These are phyloP conservation scores for Xylaria digitata DNA, from an alignment of 2,329 filamentous ascomycete genomes.

Conservation along the genomic window DNA sequence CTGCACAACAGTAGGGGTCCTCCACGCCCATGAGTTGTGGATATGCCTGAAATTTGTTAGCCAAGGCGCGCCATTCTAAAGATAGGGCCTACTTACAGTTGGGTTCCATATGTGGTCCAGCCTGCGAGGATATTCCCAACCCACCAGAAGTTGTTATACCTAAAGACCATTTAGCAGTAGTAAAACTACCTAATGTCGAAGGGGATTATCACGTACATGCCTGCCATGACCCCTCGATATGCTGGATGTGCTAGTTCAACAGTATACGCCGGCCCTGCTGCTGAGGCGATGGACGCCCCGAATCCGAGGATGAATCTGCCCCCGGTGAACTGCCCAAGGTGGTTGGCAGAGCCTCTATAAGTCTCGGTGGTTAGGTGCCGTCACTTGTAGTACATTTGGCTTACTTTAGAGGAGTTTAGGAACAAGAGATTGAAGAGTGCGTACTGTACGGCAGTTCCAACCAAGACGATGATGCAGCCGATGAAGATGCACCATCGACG, in stretches of 20 bases:
- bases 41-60: constrained; percentile 51
- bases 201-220: constrained; percentile 65
- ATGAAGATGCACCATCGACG: constrained; percentile 67
- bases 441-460: constrained; percentile 61
- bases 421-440: not conserved
- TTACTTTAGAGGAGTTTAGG: no score
- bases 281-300: constrained; percentile 68
- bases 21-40: constrained; percentile 64
- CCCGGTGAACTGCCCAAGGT: constrained; percentile 64
- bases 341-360: constrained; percentile 55
- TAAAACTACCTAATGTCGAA: constrained; percentile 46
- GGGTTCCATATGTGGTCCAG: constrained; percentile 61
- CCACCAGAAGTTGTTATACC: constrained; percentile 58
- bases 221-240: constrained; percentile 70
- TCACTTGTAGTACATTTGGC: no score
- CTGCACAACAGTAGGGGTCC: constrained; percentile 67
- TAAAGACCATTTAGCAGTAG: constrained; percentile 1
- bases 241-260: constrained; percentile 72
- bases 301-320: constrained; percentile 66
- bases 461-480: constrained; percentile 63
- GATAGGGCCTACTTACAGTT: constrained; percentile 32
- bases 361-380: not conserved
- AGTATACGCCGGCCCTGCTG: constrained; percentile 71
- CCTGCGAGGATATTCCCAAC: constrained; percentile 66
- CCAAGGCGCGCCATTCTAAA: not conserved